Percentiles rank a stretch among this genome's conserved stretches.
These are phyloP conservation scores for Candida vaughaniae DNA, from an alignment of 805 yeast species.

Conservation along the genomic window DNA sequence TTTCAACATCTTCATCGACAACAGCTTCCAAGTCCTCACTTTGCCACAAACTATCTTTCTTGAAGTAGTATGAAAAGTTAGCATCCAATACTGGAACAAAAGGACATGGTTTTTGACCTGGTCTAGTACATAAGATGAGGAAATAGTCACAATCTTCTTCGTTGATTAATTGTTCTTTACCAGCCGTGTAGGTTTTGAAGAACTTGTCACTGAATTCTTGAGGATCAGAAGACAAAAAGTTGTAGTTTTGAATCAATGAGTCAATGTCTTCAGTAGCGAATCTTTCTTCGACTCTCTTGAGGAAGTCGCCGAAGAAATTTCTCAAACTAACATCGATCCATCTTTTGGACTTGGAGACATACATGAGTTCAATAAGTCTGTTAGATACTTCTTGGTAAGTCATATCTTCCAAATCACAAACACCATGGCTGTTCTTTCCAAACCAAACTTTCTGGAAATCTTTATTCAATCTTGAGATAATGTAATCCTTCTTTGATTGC, in stretches of 20 bases:
- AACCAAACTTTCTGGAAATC: constrained; percentile 99
- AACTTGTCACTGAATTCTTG: constrained; percentile 56
- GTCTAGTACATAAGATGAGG: constrained; percentile 77
- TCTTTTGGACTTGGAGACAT: constrained; percentile 68
- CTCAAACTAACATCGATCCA: constrained; percentile 90
- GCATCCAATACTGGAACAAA: constrained; percentile 94
- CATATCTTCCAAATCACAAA: constrained; percentile 92
- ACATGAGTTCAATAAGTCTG: constrained; percentile 86
- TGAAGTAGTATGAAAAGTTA: constrained; percentile 92
- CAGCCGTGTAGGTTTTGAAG: constrained; percentile 68
- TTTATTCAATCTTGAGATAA: constrained; percentile 80
- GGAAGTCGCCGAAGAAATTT: constrained; percentile 80
- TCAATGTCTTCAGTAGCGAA: constrained; percentile 55
- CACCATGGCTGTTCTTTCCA: constrained; percentile 73
- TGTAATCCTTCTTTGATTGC: constrained; percentile 78
- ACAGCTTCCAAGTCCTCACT: constrained; percentile 96
- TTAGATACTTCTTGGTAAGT: constrained; percentile 88
- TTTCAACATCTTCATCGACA: constrained; percentile 91
- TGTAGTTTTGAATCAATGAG: constrained; percentile 73
- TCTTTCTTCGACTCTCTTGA: constrained; percentile 97
- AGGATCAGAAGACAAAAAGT: constrained; percentile 65
- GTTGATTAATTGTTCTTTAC: constrained; percentile 78
- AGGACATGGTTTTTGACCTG: constrained; percentile 95
- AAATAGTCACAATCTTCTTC: constrained; percentile 96
- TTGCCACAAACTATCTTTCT: constrained; percentile 99